These are phyloP conservation scores for Septoria petroselini DNA, from an alignment of 2,329 filamentous ascomycete species.

Conservation along the genomic window DNA sequence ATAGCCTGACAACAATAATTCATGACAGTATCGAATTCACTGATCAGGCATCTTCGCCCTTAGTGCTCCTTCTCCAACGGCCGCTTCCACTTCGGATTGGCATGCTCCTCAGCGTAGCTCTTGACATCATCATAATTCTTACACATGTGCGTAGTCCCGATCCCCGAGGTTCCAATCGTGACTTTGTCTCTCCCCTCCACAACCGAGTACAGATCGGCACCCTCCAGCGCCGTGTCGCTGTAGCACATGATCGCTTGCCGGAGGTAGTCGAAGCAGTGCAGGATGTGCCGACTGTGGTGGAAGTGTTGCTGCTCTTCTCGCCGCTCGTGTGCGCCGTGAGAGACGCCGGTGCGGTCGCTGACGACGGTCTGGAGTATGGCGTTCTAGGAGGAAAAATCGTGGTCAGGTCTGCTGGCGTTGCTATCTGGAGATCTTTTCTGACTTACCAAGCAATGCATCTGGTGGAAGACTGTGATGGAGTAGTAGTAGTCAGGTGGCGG, in stretches of 20 bases:
- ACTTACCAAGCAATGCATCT: conserved; percentile 16
- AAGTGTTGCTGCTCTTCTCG: conserved; percentile 6
- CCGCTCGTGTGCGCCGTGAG: conserved; percentile 1
- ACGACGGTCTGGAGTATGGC: conserved; percentile 9
- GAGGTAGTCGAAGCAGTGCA: conserved; percentile 20
- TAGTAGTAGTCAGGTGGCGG: conserved; percentile 14
- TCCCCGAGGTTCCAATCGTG: conserved; percentile 9
- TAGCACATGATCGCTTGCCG: conserved; percentile 12
- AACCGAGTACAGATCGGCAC: conserved; percentile 3
- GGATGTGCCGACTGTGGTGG: conserved; percentile 9
- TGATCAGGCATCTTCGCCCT: not conserved
- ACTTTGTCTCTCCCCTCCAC: conserved; percentile 6
- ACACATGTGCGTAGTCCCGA: conserved; percentile 12
- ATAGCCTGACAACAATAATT: too few species aligned
- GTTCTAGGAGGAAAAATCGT: not conserved
- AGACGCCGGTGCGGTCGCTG: conserved; percentile 2
- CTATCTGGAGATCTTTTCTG: too few species aligned
- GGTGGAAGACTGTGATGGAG: conserved; percentile 12
- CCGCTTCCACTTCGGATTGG: conserved; percentile 7
- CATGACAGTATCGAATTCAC: too few species aligned
- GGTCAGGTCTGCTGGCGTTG: not conserved
- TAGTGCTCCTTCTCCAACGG: conserved; percentile 5
- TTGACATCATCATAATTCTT: conserved; percentile 11
- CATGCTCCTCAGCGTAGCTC: conserved; percentile 11
- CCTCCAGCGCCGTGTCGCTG: conserved; percentile 13